Percentiles rank a stretch among this genome's conserved stretches.
Conservation (phyloP, 1,139 yeast genomes). For the Yamadazyma blattariae region DNA sequence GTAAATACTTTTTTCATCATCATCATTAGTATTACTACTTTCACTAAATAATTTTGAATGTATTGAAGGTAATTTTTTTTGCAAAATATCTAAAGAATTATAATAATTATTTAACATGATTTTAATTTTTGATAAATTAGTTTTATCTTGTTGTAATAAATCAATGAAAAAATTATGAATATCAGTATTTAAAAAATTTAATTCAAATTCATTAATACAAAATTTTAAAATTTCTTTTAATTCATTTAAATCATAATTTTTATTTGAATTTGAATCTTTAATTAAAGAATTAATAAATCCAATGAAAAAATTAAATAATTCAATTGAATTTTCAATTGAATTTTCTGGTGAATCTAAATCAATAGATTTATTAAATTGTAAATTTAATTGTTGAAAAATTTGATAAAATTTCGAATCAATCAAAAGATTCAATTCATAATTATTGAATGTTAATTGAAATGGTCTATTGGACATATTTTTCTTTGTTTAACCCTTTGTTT, state of each 20-base stretch:
- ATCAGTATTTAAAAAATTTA: conserved; percentile 56
- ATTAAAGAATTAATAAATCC: conserved; percentile 46
- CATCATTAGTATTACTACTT: too few species aligned
- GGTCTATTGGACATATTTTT: conserved; percentile 48
- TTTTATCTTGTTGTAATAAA: conserved; percentile 52
- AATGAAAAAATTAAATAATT: conserved; percentile 78
- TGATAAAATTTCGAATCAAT: conserved; percentile 82
- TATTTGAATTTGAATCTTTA: conserved; percentile 11
- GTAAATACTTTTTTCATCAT: conserved; percentile 49
- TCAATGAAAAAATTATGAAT: conserved; percentile 86
- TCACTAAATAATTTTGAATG: conserved; percentile 50
- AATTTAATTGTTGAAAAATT: conserved; percentile 82
- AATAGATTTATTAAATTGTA: conserved; percentile 78
- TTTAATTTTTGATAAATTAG: conserved; percentile 68
- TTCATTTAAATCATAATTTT: conserved; percentile 33
- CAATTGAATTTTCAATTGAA: conserved; percentile 87
- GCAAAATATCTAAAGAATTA: conserved; percentile 22
- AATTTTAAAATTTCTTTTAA: conserved; percentile 68
- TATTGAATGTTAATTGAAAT: conserved; percentile 77
- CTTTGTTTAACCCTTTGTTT: too few species aligned
- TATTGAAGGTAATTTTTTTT: not conserved
- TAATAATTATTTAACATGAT: conserved; percentile 72
- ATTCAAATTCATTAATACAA: conserved; percentile 79
- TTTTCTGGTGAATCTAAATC: conserved; percentile 85
- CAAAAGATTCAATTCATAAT: conserved; percentile 81